Evolutionary conservation across 1,139 yeast genomes (phyloP), one percentile per base, ranked within the genome.

Genomic region (Pichia sp.): DNA sequence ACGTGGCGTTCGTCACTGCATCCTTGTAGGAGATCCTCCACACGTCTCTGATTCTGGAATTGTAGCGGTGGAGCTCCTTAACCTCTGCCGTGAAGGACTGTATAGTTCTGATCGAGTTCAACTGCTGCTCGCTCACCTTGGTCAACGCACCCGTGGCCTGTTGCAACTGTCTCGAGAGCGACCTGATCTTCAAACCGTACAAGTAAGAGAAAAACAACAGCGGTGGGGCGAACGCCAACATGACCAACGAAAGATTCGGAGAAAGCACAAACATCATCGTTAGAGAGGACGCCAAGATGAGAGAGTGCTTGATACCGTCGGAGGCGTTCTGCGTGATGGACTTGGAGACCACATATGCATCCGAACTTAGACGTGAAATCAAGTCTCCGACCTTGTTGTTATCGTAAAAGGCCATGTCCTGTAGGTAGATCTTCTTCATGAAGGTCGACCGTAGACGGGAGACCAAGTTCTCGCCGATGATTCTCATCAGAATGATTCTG

Each of bases 261-360:
- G 95, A 87, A n/a, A 92, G 87, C 62, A 82, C 79, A 60, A 90
- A 80, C 98, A 93, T 92, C 93, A 91, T 88, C 0, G 88, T 83
- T 27, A 83, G 73, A 46, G 97, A 96, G 38, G 89, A 87, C 16
- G 79, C 75, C 2, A 96, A 97, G 54, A 91, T 83, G 40, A 93
- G 81, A 0, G 84, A 65, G 12, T 96, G 85, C 54, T 96, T 80
- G 54, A 88, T 81, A 30, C 98, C 99, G 69, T 93, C 98, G 48
- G 96, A 87, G 45, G 93, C 80, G 67, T 91, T 91, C 58, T 89
- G 95, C 46, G 97, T 90, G 61, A 93, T 80, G 1, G 96, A 84
- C 61, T 88, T 80, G 8, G 96, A 83, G 16, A 93, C 96, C 47
- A 93, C 86, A 66, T 87, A 92, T 1, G 97, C 92, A 68, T 93